These are phyloP conservation scores for Cladosporium sp. DNA, from an alignment of 2,329 filamentous ascomycete genomes.

Conservation along the genomic window DNA sequence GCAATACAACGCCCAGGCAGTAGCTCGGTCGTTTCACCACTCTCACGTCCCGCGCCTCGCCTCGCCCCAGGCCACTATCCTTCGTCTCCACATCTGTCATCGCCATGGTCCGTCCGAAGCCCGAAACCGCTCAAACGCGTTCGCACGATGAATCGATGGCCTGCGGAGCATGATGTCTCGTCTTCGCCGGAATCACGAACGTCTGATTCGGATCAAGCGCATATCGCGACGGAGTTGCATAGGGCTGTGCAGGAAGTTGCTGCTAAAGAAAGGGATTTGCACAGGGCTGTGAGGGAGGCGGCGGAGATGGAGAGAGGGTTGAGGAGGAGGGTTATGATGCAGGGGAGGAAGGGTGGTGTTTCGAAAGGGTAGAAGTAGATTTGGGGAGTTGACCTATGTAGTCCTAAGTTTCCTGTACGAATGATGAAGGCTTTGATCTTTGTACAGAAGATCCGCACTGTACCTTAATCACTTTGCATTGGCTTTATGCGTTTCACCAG, in stretches of 20 bases:
- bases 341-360: background rate
- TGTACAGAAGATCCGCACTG: background rate
- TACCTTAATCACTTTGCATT: background rate
- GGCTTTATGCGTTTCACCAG: background rate
- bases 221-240: background rate
- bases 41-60: background rate
- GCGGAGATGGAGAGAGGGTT: constrained; percentile 29
- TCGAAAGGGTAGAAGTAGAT: background rate
- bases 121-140: background rate
- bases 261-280: constrained; percentile 20
- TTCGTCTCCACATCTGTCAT: background rate
- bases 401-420: background rate
- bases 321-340: constrained; percentile 20
- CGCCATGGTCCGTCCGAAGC: constrained; percentile 24
- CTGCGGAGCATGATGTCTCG: constrained; percentile 15
- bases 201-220: background rate
- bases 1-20: background rate
- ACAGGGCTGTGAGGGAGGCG: constrained; percentile 28
- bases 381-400: background rate
- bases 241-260: constrained; percentile 3
- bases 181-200: background rate
- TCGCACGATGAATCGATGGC: background rate
- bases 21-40: background rate
- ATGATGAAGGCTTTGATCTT: background rate
- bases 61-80: constrained; percentile 7